These are phyloP conservation scores for Acanthamoeba lugdunensis DNA, from an alignment of 208 protist species.

Conservation along the genomic window DNA sequence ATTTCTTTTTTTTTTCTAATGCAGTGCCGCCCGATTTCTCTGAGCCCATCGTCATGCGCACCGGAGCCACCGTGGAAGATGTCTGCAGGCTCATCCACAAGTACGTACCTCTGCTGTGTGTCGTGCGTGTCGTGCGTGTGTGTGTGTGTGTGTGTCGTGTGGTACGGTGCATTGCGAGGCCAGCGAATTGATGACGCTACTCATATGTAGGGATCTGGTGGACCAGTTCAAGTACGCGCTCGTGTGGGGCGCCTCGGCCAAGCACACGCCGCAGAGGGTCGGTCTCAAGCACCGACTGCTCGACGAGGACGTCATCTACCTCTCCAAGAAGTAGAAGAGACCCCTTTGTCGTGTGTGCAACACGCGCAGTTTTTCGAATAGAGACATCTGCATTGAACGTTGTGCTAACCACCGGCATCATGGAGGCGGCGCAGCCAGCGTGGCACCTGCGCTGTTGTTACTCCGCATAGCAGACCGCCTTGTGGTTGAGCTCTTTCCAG, in stretches of 20 bases:
- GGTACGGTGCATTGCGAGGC: too few relatives aligned
- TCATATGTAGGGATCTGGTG: conserved; percentile 57
- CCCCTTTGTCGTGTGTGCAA: too few relatives aligned
- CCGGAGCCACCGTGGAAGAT: conserved; percentile 93
- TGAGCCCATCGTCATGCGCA: conserved; percentile 94
- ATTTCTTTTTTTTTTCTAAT: not conserved
- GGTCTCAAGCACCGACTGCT: conserved; percentile 89
- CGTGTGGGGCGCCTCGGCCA: conserved; percentile 95
- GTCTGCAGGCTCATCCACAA: conserved; percentile 97
- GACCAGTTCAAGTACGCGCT: conserved; percentile 86
- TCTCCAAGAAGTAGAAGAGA: conserved; percentile 74
- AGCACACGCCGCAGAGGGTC: conserved; percentile 95
- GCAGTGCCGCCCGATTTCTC: conserved; percentile 93
- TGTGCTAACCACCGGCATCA: too few relatives aligned
- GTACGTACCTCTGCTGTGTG: not conserved
- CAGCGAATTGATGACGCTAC: not conserved
- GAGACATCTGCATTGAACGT: too few relatives aligned
- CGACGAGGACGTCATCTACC: conserved; percentile 91
- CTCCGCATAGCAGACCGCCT: too few relatives aligned
- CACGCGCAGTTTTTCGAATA: too few relatives aligned
- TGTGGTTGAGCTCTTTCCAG: too few relatives aligned
- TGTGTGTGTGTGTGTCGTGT: too few relatives aligned
- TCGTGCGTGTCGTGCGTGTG: not conserved
- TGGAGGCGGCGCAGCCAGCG: too few relatives aligned
- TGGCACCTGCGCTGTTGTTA: too few relatives aligned